Evolutionary conservation across 2,329 filamentous ascomycete genomes (phyloP).

Genomic region (Neopestalotiopsis sp.): DNA sequence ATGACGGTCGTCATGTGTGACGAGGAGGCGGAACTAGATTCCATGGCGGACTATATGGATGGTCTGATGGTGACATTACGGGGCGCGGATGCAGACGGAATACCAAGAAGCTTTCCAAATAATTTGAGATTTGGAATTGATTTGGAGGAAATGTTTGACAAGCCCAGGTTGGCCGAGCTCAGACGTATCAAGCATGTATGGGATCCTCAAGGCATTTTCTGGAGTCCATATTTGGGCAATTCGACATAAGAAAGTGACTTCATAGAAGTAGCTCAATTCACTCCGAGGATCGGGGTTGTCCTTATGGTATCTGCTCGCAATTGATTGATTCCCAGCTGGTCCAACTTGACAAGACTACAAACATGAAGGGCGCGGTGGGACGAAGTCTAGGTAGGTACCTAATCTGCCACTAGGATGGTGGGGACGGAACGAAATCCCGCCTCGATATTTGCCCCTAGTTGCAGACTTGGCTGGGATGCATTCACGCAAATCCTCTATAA

Average conservation of each 20-base stretch:
- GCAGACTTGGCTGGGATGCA: background rate
- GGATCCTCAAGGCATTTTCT: slow-evolving; percentile 6
- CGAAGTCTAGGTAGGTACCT: background rate
- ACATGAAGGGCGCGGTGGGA: too few species aligned
- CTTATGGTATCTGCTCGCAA: too few species aligned
- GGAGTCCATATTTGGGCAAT: background rate
- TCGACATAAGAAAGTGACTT: background rate
- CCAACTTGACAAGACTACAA: too few species aligned
- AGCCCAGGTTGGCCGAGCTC: background rate
- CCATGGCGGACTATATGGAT: background rate
- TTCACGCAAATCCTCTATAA: background rate
- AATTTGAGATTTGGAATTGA: background rate
- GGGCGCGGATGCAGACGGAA: background rate
- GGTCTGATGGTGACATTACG: background rate
- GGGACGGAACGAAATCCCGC: background rate
- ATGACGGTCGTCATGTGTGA: background rate
- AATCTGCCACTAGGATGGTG: background rate
- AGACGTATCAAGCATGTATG: background rate
- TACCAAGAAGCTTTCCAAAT: slow-evolving; percentile 6
- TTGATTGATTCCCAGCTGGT: too few species aligned
- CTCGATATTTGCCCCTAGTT: background rate
- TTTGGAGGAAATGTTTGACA: background rate
- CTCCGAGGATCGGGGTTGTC: too few species aligned
- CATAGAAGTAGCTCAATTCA: too few species aligned
- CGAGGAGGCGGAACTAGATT: background rate